Base-by-base conservation (phyloP, 2,329 filamentous ascomycete species). In the Ramularia collo-cygni region DNA sequence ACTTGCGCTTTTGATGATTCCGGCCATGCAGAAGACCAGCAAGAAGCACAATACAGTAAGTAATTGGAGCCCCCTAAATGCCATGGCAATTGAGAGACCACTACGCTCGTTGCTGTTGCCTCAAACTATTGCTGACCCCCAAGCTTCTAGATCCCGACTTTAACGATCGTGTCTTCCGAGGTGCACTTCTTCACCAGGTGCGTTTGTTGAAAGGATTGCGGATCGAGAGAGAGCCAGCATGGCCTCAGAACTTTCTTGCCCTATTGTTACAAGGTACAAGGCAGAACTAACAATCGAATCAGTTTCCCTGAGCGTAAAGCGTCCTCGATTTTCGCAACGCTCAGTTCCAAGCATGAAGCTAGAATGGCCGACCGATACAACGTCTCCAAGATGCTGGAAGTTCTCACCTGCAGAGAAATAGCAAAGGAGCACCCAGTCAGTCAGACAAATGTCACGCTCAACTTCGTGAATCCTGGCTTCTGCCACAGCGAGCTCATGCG, bases 401-500 rank as follows among this genome's bases (percentile, higher is more conserved):
- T 75, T 6, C 54, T 73, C 9, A 44, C 57, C n/a, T 56, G 65
- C 8, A 64, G 69, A 13, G 63, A 58, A 35, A 52, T 59, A 31
- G 46, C 53, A 8, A 27, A 44, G 7, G 40, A 54, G 4, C 53
- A 57, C 5, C 43, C 61, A 1, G 40, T 29, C 47, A 47, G 56
- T 3, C 46, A 56, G 29, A 51, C 58, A 8, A 42, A 49, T 4
- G 68, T 77, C 28, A 66, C 67, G 1, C 48, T 78, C 41, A 77
- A 75, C 50, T 62, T 64, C 44, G 44, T 74, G 14, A 74, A 74
- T 40, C 75, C 75, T 0, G 74, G 74, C 1, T 59, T 72, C 19
- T 77, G 74, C 52, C 62, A 72, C 28, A 69, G 69, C 1, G 53
- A 66, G 16, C 58, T 78, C 1, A 51, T 47, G 4, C 61, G 72